Base-by-base conservation (phyloP, 208 protist species). In the Trypanosoma rangeli region DNA sequence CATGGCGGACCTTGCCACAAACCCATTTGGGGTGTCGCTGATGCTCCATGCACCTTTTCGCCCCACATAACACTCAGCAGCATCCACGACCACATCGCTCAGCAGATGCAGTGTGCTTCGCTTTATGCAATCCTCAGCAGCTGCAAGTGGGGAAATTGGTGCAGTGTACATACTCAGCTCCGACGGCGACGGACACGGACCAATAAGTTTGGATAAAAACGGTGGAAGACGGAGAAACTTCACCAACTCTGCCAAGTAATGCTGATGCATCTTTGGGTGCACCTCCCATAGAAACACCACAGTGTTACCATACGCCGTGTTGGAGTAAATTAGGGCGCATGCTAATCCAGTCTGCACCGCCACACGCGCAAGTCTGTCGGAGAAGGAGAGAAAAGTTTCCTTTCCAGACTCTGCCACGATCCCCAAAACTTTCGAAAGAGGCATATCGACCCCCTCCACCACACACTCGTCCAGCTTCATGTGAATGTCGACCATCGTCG, bases 251-350 rank as follows among this genome's bases (percentile, higher is more conserved):
- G 79, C 77, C 28, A 90, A 29, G 66, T 92, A 91, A 57, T 79
- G 70, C n/a, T 89, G 79, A 68, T 90, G 82, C 44, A 91, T 67
- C 46, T 80, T 80, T 1, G 86, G 89, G 70, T 92, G 90, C 1
- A 90, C 49, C 53, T 94, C 86, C 85, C 86, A 94, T 29, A 93
- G 72, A 59, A 86, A 91, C 15, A 94, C 86, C 0, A 85, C 78
- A 33, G 68, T 79, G 59, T 87, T 78, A 20, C 66, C 56, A 56
- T 78, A 85, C n/a, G 68, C 53, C 0, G 60, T 84, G 20, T 84
- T 52, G n/a, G 50, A 74, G 39, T 63, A 26, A 46, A 91, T 81
- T n/a, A 93, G 48, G 0, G 65, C 64, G 56, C 80, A 90, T 10
- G 80, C 72, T 26, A 93, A 46, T 0, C 54, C 68, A 0, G 86